A percentile compares a stretch with the other conserved stretches of the same genome.
phyloP scores from a whole-genome alignment of 2,329 filamentous ascomycete genomes.

The Aotearoamyces nothofagi region DNA sequence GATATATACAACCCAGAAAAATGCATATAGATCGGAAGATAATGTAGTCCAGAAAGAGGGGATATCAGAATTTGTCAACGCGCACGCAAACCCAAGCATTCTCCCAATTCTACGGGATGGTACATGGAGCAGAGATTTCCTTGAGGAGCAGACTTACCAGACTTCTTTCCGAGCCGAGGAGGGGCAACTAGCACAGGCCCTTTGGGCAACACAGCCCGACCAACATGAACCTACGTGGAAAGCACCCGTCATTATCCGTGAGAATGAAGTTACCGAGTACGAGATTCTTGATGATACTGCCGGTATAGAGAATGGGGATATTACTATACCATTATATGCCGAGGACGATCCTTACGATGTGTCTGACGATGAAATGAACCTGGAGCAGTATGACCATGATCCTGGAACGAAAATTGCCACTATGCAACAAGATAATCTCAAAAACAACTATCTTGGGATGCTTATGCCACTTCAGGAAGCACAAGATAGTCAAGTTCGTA shows the following conservation, averaged over 20 bases:
- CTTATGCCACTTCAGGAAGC: constrained; percentile 15
- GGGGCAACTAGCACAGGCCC: not conserved
- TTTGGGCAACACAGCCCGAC: not conserved
- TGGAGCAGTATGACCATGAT: constrained; percentile 41
- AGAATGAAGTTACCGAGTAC: not conserved
- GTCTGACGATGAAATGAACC: constrained; percentile 45
- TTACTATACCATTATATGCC: constrained; percentile 2
- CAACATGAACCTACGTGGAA: no score
- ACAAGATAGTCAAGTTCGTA: constrained; percentile 16
- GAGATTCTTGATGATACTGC: not conserved
- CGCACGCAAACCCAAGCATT: constrained; percentile 3
- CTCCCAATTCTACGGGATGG: not conserved
- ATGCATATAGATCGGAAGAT: no score
- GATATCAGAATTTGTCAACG: no score
- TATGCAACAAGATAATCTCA: constrained; percentile 21
- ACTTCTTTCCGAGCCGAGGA: not conserved
- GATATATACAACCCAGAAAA: no score
- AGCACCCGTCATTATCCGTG: not conserved
- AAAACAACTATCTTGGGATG: constrained; percentile 14
- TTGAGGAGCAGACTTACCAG: not conserved
- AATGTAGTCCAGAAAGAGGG: constrained; percentile 10
- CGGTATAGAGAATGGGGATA: not conserved
- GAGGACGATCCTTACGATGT: constrained; percentile 28
- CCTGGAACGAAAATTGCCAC: constrained; percentile 23
- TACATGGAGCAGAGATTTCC: not conserved